Percentiles rank a stretch among this genome's conserved stretches.
phyloP scores from a whole-genome alignment of 163 green algal species.

The Trebouxia gelatinosa region DNA sequence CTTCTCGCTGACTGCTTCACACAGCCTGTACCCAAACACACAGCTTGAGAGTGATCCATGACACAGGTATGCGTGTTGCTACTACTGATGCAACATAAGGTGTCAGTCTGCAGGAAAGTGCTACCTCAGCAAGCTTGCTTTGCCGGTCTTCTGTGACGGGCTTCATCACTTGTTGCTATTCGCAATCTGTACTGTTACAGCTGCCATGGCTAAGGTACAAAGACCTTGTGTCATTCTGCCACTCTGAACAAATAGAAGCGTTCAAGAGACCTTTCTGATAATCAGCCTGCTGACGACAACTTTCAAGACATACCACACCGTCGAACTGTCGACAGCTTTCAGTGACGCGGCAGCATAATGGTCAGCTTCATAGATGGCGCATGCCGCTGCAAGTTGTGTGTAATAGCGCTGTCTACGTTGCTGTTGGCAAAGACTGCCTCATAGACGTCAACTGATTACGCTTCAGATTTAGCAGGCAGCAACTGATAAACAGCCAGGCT shows the following conservation, averaged over 20 bases:
- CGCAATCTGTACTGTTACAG: no score
- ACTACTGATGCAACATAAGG: not conserved
- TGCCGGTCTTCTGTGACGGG: not conserved
- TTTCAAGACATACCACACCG: no score
- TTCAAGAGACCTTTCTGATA: not conserved
- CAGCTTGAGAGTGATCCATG: no score
- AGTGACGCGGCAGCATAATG: no score
- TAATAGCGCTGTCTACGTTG: no score
- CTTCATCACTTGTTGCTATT: not conserved
- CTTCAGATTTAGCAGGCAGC: no score
- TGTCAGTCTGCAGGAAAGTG: not conserved
- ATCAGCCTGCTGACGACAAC: not conserved
- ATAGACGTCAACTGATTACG: no score
- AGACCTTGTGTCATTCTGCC: not conserved
- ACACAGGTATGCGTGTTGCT: not conserved
- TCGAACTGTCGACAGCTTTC: no score
- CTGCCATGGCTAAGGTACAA: not conserved
- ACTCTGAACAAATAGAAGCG: not conserved
- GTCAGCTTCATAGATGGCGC: not conserved
- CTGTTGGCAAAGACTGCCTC: no score
- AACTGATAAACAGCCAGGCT: not conserved
- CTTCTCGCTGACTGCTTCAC: slow-evolving; percentile 29
- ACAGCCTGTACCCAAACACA: slow-evolving; percentile 36
- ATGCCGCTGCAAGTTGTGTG: not conserved
- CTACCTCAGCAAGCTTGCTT: not conserved